Conservation (phyloP, 1,284 basidiomycete genomes). For the Apiotrichum domesticum region DNA sequence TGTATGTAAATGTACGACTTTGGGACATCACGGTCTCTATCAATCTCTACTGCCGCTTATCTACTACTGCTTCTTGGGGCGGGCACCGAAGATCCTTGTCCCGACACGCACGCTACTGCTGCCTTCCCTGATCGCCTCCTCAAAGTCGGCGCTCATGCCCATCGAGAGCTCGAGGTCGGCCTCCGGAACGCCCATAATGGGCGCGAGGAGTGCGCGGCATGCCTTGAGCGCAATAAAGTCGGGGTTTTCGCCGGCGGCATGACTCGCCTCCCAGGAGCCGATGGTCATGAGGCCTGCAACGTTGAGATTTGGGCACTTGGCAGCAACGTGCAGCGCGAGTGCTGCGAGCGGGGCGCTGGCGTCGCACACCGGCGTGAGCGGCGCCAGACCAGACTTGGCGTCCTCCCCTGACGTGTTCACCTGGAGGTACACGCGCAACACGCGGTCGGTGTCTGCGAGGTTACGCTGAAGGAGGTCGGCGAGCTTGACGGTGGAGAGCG, state of each 20-base stretch:
- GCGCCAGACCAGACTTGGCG: slow-evolving; percentile 76
- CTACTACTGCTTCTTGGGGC: slow-evolving; percentile 52
- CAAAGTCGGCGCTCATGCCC: slow-evolving; percentile 98
- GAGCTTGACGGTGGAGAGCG: slow-evolving; percentile 77
- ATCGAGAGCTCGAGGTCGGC: slow-evolving; percentile 71
- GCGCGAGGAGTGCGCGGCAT: slow-evolving; percentile 58
- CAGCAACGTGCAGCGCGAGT: slow-evolving; percentile 67
- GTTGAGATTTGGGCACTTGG: slow-evolving; percentile 64
- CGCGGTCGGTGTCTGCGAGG: slow-evolving; percentile 51
- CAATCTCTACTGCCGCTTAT: no score
- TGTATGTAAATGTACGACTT: no score
- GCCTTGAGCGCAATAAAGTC: slow-evolving; percentile 71
- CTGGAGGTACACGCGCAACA: slow-evolving; percentile 76
- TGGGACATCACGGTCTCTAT: no score
- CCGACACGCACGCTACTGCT: slow-evolving; percentile 88
- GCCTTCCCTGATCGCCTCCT: slow-evolving; percentile 73
- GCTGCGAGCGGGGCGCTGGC: slow-evolving; percentile 52
- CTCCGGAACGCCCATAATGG: slow-evolving; percentile 50
- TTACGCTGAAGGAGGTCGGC: slow-evolving; percentile 78
- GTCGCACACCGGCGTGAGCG: slow-evolving; percentile 48
- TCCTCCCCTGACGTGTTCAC: slow-evolving; percentile 92
- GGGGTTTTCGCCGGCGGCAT: slow-evolving; percentile 61
- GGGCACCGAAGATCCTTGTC: slow-evolving; percentile 78
- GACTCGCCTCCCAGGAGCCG: slow-evolving; percentile 69
- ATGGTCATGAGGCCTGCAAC: slow-evolving; percentile 95